phyloP scores from a whole-genome alignment of 345 rosid genomes.

The Populus ilicifolia region DNA sequence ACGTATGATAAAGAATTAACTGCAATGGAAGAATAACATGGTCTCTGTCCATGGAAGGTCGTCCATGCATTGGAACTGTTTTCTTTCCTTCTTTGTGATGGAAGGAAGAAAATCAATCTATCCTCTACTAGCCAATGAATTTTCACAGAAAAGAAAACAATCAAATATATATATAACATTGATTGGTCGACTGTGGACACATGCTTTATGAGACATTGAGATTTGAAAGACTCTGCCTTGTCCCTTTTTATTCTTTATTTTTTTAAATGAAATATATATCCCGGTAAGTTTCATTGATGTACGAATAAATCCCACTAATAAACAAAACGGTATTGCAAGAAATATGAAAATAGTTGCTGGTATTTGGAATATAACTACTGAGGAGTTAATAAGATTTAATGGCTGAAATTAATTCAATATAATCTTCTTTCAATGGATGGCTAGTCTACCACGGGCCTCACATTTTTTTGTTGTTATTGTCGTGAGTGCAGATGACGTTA shows the following conservation, averaged over 20 bases:
- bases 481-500: no score
- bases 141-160: not conserved
- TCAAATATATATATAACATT: not conserved
- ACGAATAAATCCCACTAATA: not conserved
- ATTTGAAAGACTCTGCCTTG: not conserved
- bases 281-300: not conserved
- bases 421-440: not conserved
- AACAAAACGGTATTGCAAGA: not conserved
- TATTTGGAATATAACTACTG: not conserved
- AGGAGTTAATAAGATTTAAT: not conserved
- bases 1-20: not conserved
- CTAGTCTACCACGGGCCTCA: not conserved
- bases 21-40: not conserved
- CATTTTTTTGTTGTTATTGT: not conserved
- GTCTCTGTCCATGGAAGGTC: not conserved
- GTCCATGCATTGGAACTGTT: conserved; percentile 10
- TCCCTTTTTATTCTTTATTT: no score
- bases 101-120: no score
- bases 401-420: not conserved
- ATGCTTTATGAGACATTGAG: not conserved
- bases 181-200: not conserved
- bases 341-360: not conserved
- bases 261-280: not conserved
- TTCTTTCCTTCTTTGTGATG: not conserved
- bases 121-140: not conserved